Conservation (phyloP, 768 basidiomycete species). For the Dioszegia crocea region DNA sequence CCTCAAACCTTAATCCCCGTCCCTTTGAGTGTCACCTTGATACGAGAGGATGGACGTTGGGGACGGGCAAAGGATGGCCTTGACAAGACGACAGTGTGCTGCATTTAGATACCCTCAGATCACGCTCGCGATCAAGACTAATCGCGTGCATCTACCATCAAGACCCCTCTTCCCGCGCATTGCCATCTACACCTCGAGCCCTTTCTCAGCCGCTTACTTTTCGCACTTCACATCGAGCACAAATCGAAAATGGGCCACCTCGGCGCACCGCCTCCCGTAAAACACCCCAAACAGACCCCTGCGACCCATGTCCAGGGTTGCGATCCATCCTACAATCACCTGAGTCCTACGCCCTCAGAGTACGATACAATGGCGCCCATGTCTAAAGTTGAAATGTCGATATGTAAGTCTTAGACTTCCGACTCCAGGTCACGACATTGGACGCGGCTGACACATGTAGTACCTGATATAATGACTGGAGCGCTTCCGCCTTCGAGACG, state of each 20-base stretch:
- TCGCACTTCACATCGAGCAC: neutral
- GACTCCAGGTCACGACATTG: too few species aligned
- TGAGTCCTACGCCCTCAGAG: constrained; percentile 2
- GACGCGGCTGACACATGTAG: neutral
- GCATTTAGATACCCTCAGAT: too few species aligned
- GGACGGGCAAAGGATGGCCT: too few species aligned
- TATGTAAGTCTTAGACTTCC: neutral
- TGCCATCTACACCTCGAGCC: too few species aligned
- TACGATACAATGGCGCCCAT: neutral
- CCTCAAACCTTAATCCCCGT: too few species aligned
- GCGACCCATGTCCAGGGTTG: neutral
- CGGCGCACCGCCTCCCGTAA: neutral
- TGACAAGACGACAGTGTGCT: too few species aligned
- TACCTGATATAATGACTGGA: neutral
- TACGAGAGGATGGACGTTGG: too few species aligned
- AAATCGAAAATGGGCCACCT: neutral
- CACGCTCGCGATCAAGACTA: too few species aligned
- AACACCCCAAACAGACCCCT: neutral
- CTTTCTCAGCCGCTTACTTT: too few species aligned
- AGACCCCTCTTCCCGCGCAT: too few species aligned
- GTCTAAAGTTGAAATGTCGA: neutral
- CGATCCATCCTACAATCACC: neutral
- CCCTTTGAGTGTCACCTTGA: too few species aligned
- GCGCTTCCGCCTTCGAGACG: neutral
- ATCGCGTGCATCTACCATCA: too few species aligned